Percentiles rank a stretch among this genome's conserved stretches.
These are phyloP conservation scores for Elongisporangium anandrum DNA, from an alignment of 352 stramenopile genomes.

Conservation along the genomic window DNA sequence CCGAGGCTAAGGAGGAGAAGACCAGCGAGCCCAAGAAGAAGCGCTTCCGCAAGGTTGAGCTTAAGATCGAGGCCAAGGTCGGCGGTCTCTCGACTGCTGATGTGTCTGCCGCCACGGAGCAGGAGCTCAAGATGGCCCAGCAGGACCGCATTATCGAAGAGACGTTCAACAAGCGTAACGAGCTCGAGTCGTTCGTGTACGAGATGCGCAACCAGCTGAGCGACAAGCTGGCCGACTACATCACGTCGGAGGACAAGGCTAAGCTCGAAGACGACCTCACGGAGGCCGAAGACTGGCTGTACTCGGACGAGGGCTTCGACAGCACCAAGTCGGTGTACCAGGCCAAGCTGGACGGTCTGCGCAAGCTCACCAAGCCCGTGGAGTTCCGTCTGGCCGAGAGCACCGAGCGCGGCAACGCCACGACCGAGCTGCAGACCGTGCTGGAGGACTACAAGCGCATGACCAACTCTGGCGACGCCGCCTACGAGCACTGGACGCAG, in stretches of 20 bases:
- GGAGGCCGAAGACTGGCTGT: slow-evolving; percentile 97
- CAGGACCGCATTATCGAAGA: slow-evolving; percentile 95
- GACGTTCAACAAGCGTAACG: slow-evolving; percentile 98
- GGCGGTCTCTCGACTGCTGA: slow-evolving; percentile 52
- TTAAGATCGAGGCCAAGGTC: slow-evolving; percentile 67
- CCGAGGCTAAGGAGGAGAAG: slow-evolving; percentile 70
- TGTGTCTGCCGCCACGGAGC: slow-evolving; percentile 70
- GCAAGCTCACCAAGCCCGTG: slow-evolving; percentile 90
- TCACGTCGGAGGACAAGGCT: slow-evolving; percentile 86
- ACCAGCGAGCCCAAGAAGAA: slow-evolving; percentile 90
- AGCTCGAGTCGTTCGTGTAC: slow-evolving; percentile 99
- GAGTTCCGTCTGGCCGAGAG: slow-evolving; percentile 92
- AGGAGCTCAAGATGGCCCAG: slow-evolving; percentile 95
- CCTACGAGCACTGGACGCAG: slow-evolving; percentile 94
- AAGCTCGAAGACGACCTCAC: slow-evolving; percentile 88
- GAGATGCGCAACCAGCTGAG: slow-evolving; percentile 96
- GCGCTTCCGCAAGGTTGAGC: slow-evolving; percentile 91
- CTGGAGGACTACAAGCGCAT: slow-evolving; percentile 95
- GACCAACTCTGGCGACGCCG: slow-evolving; percentile 91
- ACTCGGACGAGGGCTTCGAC: slow-evolving; percentile 98
- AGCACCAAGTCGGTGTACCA: slow-evolving; percentile 97
- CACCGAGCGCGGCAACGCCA: slow-evolving; percentile 82
- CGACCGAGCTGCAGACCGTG: slow-evolving; percentile 88
- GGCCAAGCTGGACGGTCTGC: slow-evolving; percentile 93
- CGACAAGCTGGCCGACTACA: slow-evolving; percentile 81